A percentile compares a stretch with the other conserved stretches of the same genome.
Evolutionary conservation across 345 rosid species (phyloP).

Genomic region (Salix exigua): DNA sequence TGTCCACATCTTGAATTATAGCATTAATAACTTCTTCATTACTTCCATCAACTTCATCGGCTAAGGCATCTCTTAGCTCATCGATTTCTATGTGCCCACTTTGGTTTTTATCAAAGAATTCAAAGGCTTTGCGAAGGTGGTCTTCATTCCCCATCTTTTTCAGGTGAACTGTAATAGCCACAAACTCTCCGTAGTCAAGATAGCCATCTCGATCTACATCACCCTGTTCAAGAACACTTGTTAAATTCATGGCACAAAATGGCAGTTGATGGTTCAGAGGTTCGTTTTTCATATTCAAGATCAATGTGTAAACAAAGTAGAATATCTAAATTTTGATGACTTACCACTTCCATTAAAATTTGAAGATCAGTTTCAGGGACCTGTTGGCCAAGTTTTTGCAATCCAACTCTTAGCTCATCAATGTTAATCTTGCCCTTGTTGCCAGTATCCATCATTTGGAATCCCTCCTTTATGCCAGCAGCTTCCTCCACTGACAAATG

Average conservation of each 20-base stretch:
- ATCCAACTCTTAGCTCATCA: constrained; percentile 28
- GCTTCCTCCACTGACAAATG: constrained; percentile 36
- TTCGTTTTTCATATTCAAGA: not conserved
- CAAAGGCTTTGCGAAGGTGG: constrained; percentile 30
- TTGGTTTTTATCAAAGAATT: constrained; percentile 28
- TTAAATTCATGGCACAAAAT: not conserved
- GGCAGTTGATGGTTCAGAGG: not conserved
- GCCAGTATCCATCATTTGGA: constrained; percentile 28
- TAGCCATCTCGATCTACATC: constrained; percentile 29
- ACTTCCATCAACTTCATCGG: constrained; percentile 21
- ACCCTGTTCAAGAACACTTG: constrained; percentile 18
- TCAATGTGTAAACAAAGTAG: not conserved
- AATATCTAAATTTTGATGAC: not conserved
- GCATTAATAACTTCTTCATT: constrained; percentile 23
- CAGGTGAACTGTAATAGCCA: constrained; percentile 30
- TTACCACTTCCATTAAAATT: constrained; percentile 34
- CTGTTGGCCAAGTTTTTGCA: constrained; percentile 33
- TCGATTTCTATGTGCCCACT: constrained; percentile 31
- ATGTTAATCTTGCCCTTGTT: constrained; percentile 27
- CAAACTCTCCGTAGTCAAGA: constrained; percentile 29
- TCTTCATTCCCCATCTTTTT: constrained; percentile 32
- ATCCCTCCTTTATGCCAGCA: constrained; percentile 33
- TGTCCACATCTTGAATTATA: constrained; percentile 29
- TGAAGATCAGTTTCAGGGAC: constrained; percentile 25
- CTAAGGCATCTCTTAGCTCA: constrained; percentile 27